Base-by-base conservation (phyloP, 768 basidiomycete species). In the Suillus plorans region DNA sequence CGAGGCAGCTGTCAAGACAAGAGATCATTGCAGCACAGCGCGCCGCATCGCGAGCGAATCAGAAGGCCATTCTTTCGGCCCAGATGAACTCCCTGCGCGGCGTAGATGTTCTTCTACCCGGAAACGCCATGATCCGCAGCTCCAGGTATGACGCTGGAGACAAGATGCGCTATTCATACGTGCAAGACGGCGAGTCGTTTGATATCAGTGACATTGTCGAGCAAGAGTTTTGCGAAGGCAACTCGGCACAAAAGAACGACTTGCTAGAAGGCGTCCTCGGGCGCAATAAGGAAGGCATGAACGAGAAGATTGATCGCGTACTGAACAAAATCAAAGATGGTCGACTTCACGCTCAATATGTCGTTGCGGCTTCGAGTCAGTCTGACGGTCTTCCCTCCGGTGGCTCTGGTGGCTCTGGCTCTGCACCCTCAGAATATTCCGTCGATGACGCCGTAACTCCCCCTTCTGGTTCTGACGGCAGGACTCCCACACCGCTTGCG, bases 1-100 rank as follows among this genome's bases (percentile, higher is more conserved):
- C 74, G 41, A 80, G 71, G 63, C 76, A 78, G 66, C 71, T 78
- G 66, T 92, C 93, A 4, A 85, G 89, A 28, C 92, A 93, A 67
- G 95, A 97, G 69, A 91, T 97, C 70, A 97, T 98, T 63, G 93
- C 92, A 14, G 95, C 95, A 6, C 97, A 98, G 72, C 87, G 96
- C 6, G 92, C 91, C 1, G 92, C 89, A 0, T 89, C 85, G 8
- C 85, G 93, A 13, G 96, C 95, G 1, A 96, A 88, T 66, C 96
- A 91, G 71, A 84, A 91, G 45, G 90, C 90, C 9, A 89, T 97
- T 34, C 86, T 97, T 31, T 91, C 91, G 13, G 88, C 95, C 0
- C 92, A 94, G 69, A 81, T 87, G 4, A 98, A 98, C 72, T 86
- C 89, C 1, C 83, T 90, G 20, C 88, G 94, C 52, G 97, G 97